Evolutionary conservation across 1,284 basidiomycete genomes (phyloP).

Genomic region (Ceraceosorus bombacis): DNA sequence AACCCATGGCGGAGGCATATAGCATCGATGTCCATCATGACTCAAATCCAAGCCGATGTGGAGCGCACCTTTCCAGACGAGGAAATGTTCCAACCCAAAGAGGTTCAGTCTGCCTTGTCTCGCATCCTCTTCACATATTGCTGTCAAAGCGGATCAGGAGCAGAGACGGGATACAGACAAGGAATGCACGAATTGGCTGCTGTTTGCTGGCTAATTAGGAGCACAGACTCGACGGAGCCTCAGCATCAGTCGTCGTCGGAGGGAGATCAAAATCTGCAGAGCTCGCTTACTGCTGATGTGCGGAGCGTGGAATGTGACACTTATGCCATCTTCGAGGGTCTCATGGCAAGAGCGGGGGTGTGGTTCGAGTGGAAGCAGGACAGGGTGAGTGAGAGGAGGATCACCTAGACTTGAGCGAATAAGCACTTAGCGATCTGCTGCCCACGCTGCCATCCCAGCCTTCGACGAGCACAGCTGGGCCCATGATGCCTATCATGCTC

Average conservation of each 20-base stretch:
- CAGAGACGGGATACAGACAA: conserved; percentile 40
- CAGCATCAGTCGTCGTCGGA: not conserved
- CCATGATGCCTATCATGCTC: conserved; percentile 19
- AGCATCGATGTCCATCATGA: conserved; percentile 23
- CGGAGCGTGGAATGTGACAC: conserved; percentile 33
- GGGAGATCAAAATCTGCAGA: not conserved
- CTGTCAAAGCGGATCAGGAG: conserved; percentile 20
- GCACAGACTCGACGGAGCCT: conserved; percentile 8
- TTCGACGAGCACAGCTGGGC: no score
- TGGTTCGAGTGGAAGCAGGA: conserved; percentile 36
- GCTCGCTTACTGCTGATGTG: conserved; percentile 5
- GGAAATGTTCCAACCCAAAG: conserved; percentile 14
- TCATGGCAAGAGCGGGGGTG: conserved; percentile 30
- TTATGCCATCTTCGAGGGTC: conserved; percentile 26
- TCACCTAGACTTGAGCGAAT: not conserved
- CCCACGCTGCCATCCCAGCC: conserved; percentile 2
- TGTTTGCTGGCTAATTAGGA: conserved; percentile 30
- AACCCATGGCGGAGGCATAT: conserved; percentile 38
- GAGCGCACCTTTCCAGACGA: conserved; percentile 38
- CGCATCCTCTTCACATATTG: conserved; percentile 38
- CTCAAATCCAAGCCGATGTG: conserved; percentile 33
- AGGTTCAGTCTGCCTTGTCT: conserved; percentile 3
- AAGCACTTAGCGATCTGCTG: not conserved
- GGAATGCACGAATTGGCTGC: conserved; percentile 48
- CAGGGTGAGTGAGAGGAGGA: conserved; percentile 5